phyloP scores from a whole-genome alignment of 148 eudicot genomes.

The Drosera capensis region DNA sequence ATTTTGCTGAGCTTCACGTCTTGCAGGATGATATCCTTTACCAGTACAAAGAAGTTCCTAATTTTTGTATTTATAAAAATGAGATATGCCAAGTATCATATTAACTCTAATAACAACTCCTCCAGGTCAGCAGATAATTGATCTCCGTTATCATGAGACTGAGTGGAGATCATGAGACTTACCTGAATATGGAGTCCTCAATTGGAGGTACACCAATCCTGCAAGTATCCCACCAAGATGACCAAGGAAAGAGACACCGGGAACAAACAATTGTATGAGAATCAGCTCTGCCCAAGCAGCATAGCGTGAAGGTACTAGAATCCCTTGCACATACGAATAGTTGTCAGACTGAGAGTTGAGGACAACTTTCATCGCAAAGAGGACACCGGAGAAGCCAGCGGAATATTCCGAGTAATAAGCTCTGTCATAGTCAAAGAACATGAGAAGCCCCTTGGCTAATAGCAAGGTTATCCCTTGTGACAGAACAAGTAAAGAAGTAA shows the following conservation, averaged over 20 bases:
- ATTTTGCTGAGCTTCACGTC: too few relatives aligned
- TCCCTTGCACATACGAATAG: slow-evolving; percentile 53
- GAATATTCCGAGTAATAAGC: slow-evolving; percentile 66
- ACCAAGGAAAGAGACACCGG: slow-evolving; percentile 77
- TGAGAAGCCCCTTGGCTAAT: slow-evolving; percentile 48
- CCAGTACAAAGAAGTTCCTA: too few relatives aligned
- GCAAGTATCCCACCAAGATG: slow-evolving; percentile 93
- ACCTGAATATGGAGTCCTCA: slow-evolving; percentile 13
- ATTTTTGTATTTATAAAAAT: too few relatives aligned
- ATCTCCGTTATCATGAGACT: too few relatives aligned
- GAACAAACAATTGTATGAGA: slow-evolving; percentile 73
- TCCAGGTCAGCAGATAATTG: too few relatives aligned
- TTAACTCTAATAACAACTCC: too few relatives aligned
- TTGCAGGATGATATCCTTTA: too few relatives aligned
- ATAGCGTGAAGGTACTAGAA: slow-evolving; percentile 48
- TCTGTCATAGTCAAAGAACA: slow-evolving; percentile 32
- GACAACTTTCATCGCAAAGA: slow-evolving; percentile 91
- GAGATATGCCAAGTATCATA: too few relatives aligned
- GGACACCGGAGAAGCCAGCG: slow-evolving; percentile 89
- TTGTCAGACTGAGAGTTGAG: slow-evolving; percentile 61
- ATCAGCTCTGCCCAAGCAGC: slow-evolving; percentile 90
- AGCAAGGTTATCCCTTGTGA: slow-evolving; percentile 74
- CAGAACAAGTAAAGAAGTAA: slow-evolving; percentile 50
- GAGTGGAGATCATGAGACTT: too few relatives aligned
- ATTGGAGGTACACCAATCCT: slow-evolving; percentile 45